Percentiles rank a stretch among this genome's conserved stretches.
These are phyloP conservation scores for Hyphodiscus sp. DNA, from an alignment of 2,329 filamentous ascomycete species.

Conservation along the genomic window DNA sequence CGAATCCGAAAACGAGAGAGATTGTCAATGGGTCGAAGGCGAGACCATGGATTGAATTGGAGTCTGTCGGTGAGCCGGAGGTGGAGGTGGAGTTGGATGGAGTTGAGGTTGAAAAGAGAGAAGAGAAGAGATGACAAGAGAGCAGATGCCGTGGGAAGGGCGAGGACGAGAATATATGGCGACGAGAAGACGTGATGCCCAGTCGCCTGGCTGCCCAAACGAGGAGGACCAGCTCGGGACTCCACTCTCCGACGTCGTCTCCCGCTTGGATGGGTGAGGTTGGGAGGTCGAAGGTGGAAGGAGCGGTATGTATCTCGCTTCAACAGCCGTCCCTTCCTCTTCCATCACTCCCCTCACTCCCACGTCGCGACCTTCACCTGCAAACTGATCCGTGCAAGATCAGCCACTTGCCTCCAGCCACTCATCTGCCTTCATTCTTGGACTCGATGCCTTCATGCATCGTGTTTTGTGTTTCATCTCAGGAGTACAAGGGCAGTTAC, in stretches of 20 bases:
- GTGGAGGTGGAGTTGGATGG: too few species aligned
- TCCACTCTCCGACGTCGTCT: constrained; percentile 1
- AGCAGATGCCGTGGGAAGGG: constrained; percentile 2
- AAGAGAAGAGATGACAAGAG: constrained; percentile 2
- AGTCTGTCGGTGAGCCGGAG: constrained; percentile 4
- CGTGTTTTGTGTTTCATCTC: constrained; percentile 10
- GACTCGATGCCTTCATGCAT: constrained; percentile 5
- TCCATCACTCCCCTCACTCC: not conserved
- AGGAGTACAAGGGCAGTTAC: constrained; percentile 8
- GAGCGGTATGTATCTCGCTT: constrained; percentile 3
- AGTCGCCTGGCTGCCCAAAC: not conserved
- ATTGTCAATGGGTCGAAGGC: too few species aligned
- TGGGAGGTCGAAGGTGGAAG: constrained; percentile 9
- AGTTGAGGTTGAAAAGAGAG: too few species aligned
- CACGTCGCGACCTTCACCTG: not conserved
- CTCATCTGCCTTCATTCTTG: not conserved
- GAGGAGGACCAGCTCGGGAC: not conserved
- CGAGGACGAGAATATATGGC: not conserved
- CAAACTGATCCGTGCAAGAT: not conserved
- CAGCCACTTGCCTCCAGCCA: not conserved
- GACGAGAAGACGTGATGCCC: not conserved
- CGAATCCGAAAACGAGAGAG: constrained; percentile 11
- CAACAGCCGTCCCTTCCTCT: not conserved
- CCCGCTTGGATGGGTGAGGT: too few species aligned
- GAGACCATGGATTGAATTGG: constrained; percentile 12